A percentile compares a stretch with the other conserved stretches of the same genome.
phyloP scores from a whole-genome alignment of 2,329 filamentous ascomycete genomes.

The Aspergillus sojae region DNA sequence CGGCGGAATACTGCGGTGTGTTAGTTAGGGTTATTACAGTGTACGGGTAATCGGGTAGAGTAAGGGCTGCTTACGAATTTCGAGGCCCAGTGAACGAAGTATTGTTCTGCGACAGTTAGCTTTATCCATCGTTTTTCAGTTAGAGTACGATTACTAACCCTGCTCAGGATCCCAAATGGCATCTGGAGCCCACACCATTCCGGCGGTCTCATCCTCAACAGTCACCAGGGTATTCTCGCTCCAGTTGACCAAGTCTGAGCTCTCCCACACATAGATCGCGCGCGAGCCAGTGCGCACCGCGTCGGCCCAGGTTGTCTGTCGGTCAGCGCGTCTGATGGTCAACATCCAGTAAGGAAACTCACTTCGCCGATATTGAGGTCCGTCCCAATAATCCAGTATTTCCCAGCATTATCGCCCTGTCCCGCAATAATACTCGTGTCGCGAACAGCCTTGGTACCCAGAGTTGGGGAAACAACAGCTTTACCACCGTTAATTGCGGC shows the following conservation, averaged over 20 bases:
- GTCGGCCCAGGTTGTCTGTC: slow-evolving; percentile 17
- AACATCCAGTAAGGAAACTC: neutral
- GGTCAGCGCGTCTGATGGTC: neutral
- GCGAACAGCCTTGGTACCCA: slow-evolving; percentile 19
- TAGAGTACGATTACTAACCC: neutral
- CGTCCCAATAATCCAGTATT: slow-evolving; percentile 21
- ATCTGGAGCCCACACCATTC: slow-evolving; percentile 21
- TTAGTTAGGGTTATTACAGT: neutral
- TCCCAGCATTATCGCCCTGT: slow-evolving; percentile 12
- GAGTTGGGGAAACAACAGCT: slow-evolving; percentile 14
- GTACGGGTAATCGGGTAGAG: too few relatives aligned
- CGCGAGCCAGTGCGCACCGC: slow-evolving; percentile 16
- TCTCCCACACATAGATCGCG: slow-evolving; percentile 20
- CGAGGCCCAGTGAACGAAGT: slow-evolving; percentile 21
- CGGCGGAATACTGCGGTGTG: slow-evolving; percentile 10
- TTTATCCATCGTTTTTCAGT: neutral
- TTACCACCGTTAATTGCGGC: slow-evolving; percentile 11
- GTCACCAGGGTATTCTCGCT: slow-evolving; percentile 14
- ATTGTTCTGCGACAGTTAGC: slow-evolving; percentile 14
- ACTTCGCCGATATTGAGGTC: slow-evolving; percentile 19
- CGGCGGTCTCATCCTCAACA: slow-evolving; percentile 17
- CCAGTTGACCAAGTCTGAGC: slow-evolving; percentile 17
- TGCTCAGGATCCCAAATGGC: slow-evolving; percentile 18
- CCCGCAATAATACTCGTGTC: slow-evolving; percentile 17
- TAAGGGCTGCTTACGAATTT: slow-evolving; percentile 6